phyloP scores from a whole-genome alignment of 306 rosid genomes.

The Cajanus cajan region DNA sequence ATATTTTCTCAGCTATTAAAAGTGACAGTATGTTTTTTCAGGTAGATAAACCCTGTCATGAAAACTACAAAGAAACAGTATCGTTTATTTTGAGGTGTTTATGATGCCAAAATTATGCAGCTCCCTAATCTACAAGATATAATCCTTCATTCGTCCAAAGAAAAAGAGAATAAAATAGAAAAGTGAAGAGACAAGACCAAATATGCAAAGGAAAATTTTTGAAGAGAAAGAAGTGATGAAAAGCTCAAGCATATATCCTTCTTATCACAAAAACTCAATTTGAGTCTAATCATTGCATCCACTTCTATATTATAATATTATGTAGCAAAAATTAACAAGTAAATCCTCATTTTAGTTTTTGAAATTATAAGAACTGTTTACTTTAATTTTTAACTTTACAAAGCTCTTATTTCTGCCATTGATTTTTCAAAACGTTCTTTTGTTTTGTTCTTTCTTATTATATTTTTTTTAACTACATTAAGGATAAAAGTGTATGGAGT shows the following conservation, averaged over 20 bases:
- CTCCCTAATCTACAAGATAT: not conserved
- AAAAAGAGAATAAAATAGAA: not conserved
- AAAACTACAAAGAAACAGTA: not conserved
- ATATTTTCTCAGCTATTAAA: not conserved
- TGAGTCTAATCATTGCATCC: not conserved
- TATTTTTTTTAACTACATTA: not conserved
- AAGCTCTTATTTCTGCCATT: not conserved
- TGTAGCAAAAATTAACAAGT: not conserved
- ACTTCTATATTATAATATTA: not conserved
- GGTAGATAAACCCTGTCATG: not conserved
- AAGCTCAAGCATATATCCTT: not conserved
- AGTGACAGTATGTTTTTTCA: not conserved
- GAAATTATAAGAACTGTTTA: not conserved
- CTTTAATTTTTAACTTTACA: not conserved
- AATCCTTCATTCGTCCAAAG: not conserved
- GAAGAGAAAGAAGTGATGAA: too few species aligned
- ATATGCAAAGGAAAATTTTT: not conserved
- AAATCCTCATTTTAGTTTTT: not conserved
- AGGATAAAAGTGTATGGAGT: not conserved
- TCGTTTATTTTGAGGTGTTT: not conserved
- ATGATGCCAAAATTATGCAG: not conserved
- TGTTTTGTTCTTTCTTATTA: not conserved
- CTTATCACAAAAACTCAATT: not conserved
- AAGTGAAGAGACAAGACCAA: not conserved
- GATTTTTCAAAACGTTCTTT: not conserved